Evolutionary conservation across 2,329 filamentous ascomycete genomes (phyloP).

Genomic region (Balansia obtecta): DNA sequence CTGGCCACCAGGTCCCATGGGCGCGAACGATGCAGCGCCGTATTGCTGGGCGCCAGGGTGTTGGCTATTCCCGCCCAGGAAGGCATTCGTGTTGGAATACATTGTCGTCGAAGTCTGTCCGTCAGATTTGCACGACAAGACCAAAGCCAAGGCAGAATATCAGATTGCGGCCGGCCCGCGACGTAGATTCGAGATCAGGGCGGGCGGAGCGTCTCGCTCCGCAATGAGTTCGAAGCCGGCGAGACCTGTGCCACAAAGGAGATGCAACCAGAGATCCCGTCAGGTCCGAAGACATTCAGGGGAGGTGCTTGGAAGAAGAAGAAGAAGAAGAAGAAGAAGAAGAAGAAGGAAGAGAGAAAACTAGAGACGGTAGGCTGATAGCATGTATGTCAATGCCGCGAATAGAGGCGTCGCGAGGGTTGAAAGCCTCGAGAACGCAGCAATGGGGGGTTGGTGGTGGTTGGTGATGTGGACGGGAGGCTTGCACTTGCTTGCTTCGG

Average conservation of each 20-base stretch:
- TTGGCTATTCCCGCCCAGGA: slow-evolving; percentile 64
- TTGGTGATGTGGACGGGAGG: too few species aligned
- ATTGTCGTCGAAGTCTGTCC: slow-evolving; percentile 34
- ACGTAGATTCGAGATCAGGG: not conserved
- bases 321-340: too few species aligned
- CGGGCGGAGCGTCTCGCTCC: slow-evolving; percentile 4
- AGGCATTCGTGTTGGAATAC: slow-evolving; percentile 86
- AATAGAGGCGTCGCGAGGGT: too few species aligned
- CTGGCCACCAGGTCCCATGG: slow-evolving; percentile 34
- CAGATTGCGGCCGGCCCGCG: not conserved
- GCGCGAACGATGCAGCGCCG: slow-evolving; percentile 25
- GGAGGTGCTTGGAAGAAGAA: too few species aligned
- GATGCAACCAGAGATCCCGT: slow-evolving; percentile 1
- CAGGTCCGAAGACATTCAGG: too few species aligned
- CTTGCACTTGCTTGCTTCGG: too few species aligned
- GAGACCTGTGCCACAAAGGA: not conserved
- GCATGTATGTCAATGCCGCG: not conserved
- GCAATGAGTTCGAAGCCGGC: not conserved
- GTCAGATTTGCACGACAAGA: not conserved
- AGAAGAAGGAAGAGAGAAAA: too few species aligned
- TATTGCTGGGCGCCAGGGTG: slow-evolving; percentile 51
- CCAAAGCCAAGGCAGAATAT: not conserved
- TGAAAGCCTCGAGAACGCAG: not conserved
- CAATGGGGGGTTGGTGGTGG: slow-evolving; percentile 3
- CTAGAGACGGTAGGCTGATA: too few species aligned